Percentiles rank a stretch among this genome's conserved stretches.
phyloP scores from a whole-genome alignment of 2,329 filamentous ascomycete species.

The Byssochlamys sp. region DNA sequence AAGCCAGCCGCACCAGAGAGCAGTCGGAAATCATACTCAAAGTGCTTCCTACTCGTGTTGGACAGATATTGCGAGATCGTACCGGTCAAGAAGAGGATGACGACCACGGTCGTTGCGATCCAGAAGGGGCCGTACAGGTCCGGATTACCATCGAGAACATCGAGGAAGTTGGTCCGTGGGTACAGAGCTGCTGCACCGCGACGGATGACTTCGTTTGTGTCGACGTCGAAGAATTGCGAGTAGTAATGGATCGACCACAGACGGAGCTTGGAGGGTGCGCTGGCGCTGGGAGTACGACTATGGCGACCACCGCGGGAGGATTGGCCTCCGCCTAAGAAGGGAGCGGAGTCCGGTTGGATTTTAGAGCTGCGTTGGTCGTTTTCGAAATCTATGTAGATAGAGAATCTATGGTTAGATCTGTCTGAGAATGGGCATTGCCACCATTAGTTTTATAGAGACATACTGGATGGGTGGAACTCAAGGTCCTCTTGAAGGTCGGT shows the following conservation, averaged over 20 bases:
- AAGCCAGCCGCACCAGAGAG: slow-evolving; percentile 83
- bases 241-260: slow-evolving; percentile 93
- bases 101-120: slow-evolving; percentile 94
- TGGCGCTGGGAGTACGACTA: slow-evolving; percentile 24
- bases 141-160: slow-evolving; percentile 91
- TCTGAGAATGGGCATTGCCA: neutral
- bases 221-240: slow-evolving; percentile 96
- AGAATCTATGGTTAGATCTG: slow-evolving; percentile 17
- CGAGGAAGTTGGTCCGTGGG: slow-evolving; percentile 87
- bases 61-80: slow-evolving; percentile 88
- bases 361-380: slow-evolving; percentile 46
- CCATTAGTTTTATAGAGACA: slow-evolving; percentile 10
- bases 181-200: slow-evolving; percentile 84
- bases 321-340: slow-evolving; percentile 38
- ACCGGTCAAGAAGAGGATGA: slow-evolving; percentile 89
- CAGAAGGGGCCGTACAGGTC: slow-evolving; percentile 96
- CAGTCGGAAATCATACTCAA: slow-evolving; percentile 83
- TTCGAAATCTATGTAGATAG: slow-evolving; percentile 53
- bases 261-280: slow-evolving; percentile 62
- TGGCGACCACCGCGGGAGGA: slow-evolving; percentile 33
- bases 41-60: slow-evolving; percentile 56
- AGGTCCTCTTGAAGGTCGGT: slow-evolving; percentile 98
- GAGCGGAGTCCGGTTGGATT: slow-evolving; percentile 39
- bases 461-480: slow-evolving; percentile 89
- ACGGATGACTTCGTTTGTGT: slow-evolving; percentile 77